These are phyloP conservation scores for Pugionium dolabratum DNA, from an alignment of 345 rosid genomes.

Conservation along the genomic window DNA sequence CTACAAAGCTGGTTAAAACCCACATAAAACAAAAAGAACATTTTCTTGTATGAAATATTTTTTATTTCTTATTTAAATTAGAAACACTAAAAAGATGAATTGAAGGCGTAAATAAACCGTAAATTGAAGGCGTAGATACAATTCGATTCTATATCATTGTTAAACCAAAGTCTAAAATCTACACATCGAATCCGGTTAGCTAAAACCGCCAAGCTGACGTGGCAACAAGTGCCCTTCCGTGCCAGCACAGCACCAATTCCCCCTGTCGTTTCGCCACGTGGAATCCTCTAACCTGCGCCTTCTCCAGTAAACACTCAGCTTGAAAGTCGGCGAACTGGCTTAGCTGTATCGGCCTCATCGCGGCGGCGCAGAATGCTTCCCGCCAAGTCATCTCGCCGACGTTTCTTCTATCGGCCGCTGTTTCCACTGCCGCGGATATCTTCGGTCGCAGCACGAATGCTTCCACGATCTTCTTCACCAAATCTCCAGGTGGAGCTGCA, in stretches of 20 bases:
- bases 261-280: constrained; percentile 82
- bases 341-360: constrained; percentile 69
- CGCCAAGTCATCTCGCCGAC: constrained; percentile 58
- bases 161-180: constrained; percentile 14
- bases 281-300: constrained; percentile 81
- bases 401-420: constrained; percentile 46
- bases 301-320: constrained; percentile 72
- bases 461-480: constrained; percentile 70
- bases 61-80: constrained; percentile 15
- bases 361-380: constrained; percentile 69
- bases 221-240: constrained; percentile 69
- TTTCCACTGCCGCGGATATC: constrained; percentile 61
- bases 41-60: not conserved
- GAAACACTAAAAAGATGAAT: constrained; percentile 10
- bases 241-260: constrained; percentile 96
- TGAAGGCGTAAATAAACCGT: constrained; percentile 14
- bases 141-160: constrained; percentile 10
- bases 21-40: too few species aligned
- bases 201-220: constrained; percentile 89
- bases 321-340: constrained; percentile 91
- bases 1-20: too few species aligned
- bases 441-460: constrained; percentile 56
- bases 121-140: constrained; percentile 22
- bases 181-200: constrained; percentile 23
- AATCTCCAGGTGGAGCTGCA: constrained; percentile 54